Evolutionary conservation across 495 filamentous ascomycete species (phyloP).

Genomic region (Durotheca rogersii): DNA sequence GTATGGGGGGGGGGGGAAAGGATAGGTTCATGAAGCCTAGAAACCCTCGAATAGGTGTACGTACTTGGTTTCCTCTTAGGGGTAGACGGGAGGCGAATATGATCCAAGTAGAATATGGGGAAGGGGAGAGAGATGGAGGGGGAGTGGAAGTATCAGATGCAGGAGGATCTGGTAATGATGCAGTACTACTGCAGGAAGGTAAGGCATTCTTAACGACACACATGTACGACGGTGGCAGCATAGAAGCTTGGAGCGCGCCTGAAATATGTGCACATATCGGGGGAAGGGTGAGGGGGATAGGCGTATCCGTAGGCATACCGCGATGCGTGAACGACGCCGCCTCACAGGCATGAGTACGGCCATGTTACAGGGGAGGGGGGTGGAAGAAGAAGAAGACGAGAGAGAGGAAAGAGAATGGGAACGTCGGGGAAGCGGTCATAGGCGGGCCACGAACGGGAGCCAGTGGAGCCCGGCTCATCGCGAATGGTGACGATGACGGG

Average conservation of each 20-base stretch:
- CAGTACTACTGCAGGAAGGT: conserved; percentile 17
- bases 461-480: conserved; percentile 20
- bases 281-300: too few relatives aligned
- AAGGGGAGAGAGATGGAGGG: conserved; percentile 6
- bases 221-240: conserved; percentile 10
- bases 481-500: conserved; percentile 16
- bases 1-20: conserved; percentile 14
- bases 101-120: background rate
- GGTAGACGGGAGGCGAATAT: conserved; percentile 4
- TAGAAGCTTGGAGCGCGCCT: conserved; percentile 12
- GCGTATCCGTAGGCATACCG: too few relatives aligned
- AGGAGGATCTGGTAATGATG: conserved; percentile 28
- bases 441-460: conserved; percentile 13
- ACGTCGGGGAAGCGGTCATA: too few relatives aligned
- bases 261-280: conserved; percentile 17
- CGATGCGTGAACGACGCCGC: too few relatives aligned
- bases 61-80: conserved; percentile 2
- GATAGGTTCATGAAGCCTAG: too few relatives aligned
- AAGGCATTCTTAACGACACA: conserved; percentile 2
- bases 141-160: conserved; percentile 27
- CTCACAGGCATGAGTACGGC: too few relatives aligned
- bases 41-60: too few relatives aligned
- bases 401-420: too few relatives aligned
- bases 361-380: too few relatives aligned
- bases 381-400: too few relatives aligned